Evolutionary conservation across 148 eudicot species (phyloP), one percentile per base, ranked within the genome.

Genomic region (Agrostemma githago): DNA sequence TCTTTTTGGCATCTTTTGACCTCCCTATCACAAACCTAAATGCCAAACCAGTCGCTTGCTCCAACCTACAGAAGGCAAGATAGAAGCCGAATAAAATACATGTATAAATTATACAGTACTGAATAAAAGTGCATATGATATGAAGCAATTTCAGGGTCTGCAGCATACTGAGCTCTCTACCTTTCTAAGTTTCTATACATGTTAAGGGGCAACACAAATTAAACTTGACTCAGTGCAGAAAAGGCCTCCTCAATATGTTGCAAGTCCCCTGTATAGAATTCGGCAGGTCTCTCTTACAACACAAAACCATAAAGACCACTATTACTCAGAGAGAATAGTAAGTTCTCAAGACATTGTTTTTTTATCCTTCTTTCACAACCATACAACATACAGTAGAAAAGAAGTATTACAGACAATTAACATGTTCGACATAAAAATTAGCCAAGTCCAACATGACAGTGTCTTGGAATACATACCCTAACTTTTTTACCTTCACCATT

Each of bases 1-100:
- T 86, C 79, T 83, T 89, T 41, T 75, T 78, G 69, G 78, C 79
- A 83, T 89, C 85, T 73, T 81, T 84, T 12, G 93, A 76, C 66
- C 85, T 77, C 20, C 93, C 93, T 77, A 85, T 89, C 66, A 89
- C 86, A 83, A 89, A 89, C 72, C 90, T 89, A 73, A 89, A 89
- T 48, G 87, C 89, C 72, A 87, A 81, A 60, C 90, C 89, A 57
- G 93, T 89, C 71, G 90, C 83, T 77, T 84, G 85, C 80, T 89
- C 93, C 84, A 89, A 83, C 74, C 93, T 89, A 73, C 64, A 75
- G 16, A 78, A 51, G 65, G 64, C 69, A 41, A 67, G 51, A 56
- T 61, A 77, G 4, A 39, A 66, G 19, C 63, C 48, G 11, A 8
- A 57, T 6, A 74, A 60, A 16, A 16, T 10, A 41, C 46, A n/a